Evolutionary conservation across 1,139 yeast genomes (phyloP), one percentile per base, ranked within the genome.

Genomic region (Saccharomyces hybrid): DNA sequence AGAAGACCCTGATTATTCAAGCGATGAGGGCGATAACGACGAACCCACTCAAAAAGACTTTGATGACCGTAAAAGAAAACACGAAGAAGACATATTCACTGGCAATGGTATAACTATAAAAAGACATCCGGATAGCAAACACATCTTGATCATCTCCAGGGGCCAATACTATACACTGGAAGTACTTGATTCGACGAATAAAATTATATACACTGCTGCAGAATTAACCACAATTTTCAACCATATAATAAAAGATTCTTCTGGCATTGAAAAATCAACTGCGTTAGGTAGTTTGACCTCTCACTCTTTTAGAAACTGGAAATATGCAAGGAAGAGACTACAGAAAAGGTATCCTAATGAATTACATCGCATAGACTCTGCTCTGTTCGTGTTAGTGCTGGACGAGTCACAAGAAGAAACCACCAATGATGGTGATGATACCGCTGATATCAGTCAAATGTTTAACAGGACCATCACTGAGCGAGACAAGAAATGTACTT

Each of bases 271-370:
- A 52, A 77, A 76, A 57, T 58, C 65, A 5, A 77, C 82, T 53
- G 84, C 89, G 0, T 72, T 86, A 59, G 90, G 91, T 4, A 76
- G 88, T 4, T 74, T 86, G 54, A 84, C 93, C 2, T 83, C 91
- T 0, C 90, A 85, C 65, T 75, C 81, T 13, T 82, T 79, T 65
- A 75, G 76, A 38, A 73, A 79, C 56, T 86, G 95, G 95, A 80
- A 75, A 58, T 70, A 73, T 50, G 84, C 84, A 1, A 74, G 91
- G 49, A 63, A 62, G 14, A 61, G 70, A 54, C 55, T 73, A 5
- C 81, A 80, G 55, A 73, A 83, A 51, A 75, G 74, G 53, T 73
- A 82, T 63, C 67, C 73, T 2, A 73, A 74, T 7, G 75, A 71
- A 44, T 67, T 85, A 63, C 69, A 73, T 13, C 55, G 72, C 20